Base-by-base conservation (phyloP, 2,329 filamentous ascomycete genomes). In the Cladorrhinum sp. region DNA sequence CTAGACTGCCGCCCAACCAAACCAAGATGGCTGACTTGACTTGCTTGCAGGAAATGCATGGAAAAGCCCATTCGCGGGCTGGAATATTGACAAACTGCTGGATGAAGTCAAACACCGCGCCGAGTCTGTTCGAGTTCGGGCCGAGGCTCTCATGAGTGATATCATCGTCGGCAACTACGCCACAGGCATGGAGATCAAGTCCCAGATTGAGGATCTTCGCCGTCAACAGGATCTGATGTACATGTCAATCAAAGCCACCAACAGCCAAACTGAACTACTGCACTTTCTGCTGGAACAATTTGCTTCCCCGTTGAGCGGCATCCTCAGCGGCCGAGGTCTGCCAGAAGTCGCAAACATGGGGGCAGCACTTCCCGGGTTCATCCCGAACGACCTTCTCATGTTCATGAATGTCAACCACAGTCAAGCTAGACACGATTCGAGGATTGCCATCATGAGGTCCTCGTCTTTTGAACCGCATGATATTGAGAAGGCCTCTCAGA, bases 231-330 rank as follows among this genome's bases (percentile, higher is more conserved):
- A 36, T 28, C 53, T 51, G 20, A 46, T 58, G 14, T 52, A 55
- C 30, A 51, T 60, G 26, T 61, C 62, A 5, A 54, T 54, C 18
- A 36, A 61, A 12, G 42, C 52, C 4, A 55, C 30, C 26, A 39
- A 46, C 10, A 57, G 58, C 56, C 64, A 64, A 48, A 64, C 61
- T 8, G 26, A 58, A 6, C n/a, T 66, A 10, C 54, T 64, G 7
- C 49, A 63, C 42, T 62, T 64, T 46, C 56, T 66, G 1, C 39
- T 60, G 39, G 64, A 66, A 3, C 53, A 63, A 14, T n/a, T 58
- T 21, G 30, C 50, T 20, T 14, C 23, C 16, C n/a, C n/a, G 16
- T 10, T 39, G 5, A 7, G n/a, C 20, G 49, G 42, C 52, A 24
- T 20, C n/a, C 20, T 60, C 46, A 55, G 20, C 2, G 51, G 50